Conservation (phyloP, 2,329 filamentous ascomycete species). For the Diplodia mutila region DNA sequence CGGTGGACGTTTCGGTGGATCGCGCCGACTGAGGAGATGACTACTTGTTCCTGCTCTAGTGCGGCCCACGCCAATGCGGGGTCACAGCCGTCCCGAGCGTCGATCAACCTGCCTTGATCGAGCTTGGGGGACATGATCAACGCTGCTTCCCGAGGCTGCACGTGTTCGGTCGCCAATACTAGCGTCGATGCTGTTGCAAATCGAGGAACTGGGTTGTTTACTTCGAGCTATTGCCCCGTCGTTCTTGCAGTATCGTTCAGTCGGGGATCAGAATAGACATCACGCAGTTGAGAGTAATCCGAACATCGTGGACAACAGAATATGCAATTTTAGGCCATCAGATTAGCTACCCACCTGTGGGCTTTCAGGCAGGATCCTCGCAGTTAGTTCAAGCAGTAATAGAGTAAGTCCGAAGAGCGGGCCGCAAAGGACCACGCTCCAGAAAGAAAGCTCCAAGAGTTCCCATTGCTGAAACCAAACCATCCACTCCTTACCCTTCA, state of each 20-base stretch:
- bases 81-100: constrained; percentile 3
- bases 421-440: not conserved
- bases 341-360: constrained; percentile 6
- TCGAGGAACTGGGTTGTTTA: not conserved
- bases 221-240: no score
- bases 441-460: not conserved
- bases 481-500: constrained; percentile 14
- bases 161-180: not conserved
- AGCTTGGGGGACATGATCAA: constrained; percentile 5
- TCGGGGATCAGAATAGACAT: not conserved
- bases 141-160: not conserved
- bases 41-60: constrained; percentile 11
- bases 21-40: no score
- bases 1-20: no score
- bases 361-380: constrained; percentile 9
- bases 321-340: not conserved
- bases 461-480: not conserved
- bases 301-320: not conserved
- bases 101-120: constrained; percentile 20
- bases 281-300: not conserved
- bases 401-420: not conserved
- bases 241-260: no score
- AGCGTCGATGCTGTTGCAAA: not conserved
- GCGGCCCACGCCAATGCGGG: constrained; percentile 7
- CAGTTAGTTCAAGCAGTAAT: constrained; percentile 1